These are phyloP conservation scores for Paspalum vaginatum DNA, from an alignment of 176 grass and related monocot species.

Conservation along the genomic window DNA sequence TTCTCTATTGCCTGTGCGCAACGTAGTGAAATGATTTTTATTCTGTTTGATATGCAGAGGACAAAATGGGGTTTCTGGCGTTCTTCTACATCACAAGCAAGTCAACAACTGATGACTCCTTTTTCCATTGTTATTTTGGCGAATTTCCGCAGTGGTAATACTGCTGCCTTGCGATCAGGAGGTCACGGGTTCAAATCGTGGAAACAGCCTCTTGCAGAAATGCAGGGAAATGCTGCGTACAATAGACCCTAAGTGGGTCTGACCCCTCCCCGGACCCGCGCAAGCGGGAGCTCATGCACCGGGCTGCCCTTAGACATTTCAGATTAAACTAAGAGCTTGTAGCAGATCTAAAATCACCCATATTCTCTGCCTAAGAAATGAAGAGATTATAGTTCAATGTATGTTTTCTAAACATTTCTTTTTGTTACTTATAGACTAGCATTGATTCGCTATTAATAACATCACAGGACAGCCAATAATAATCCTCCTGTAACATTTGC, in stretches of 20 bases:
- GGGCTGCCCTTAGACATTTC: conserved; percentile 25
- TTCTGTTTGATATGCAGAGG: conserved; percentile 58
- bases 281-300: too few species aligned
- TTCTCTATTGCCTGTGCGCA: conserved; percentile 31
- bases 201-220: too few species aligned
- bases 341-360: not conserved
- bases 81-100: conserved; percentile 99
- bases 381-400: conserved; percentile 20
- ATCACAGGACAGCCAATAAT: conserved; percentile 78
- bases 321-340: conserved; percentile 17
- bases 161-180: too few species aligned
- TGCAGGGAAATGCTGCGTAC: too few species aligned
- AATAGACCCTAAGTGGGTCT: too few species aligned
- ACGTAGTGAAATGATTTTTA: conserved; percentile 33
- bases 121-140: conserved; percentile 39
- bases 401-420: not conserved
- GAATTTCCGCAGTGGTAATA: not conserved
- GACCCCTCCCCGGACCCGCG: too few species aligned
- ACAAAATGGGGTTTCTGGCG: conserved; percentile 90
- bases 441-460: conserved; percentile 37
- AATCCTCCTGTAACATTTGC: conserved; percentile 97
- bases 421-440: conserved; percentile 2
- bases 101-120: conserved; percentile 52
- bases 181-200: too few species aligned
- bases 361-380: conserved; percentile 6